Percentiles rank a stretch among this genome's conserved stretches.
These are phyloP conservation scores for Ophiostoma triangulosporum DNA, from an alignment of 2,329 filamentous ascomycete species.

Conservation along the genomic window DNA sequence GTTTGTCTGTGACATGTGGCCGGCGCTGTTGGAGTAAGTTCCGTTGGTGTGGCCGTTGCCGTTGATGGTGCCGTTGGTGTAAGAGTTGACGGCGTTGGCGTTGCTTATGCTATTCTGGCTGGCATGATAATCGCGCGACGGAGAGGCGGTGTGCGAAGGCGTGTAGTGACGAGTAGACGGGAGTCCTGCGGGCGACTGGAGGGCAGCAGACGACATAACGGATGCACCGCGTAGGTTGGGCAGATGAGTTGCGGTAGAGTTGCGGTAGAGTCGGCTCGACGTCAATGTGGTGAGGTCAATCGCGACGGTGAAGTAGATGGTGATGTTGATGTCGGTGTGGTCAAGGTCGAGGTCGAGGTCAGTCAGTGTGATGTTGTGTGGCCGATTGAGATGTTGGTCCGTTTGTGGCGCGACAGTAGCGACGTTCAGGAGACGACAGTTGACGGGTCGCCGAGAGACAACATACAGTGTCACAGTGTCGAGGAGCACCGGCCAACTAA, in stretches of 20 bases:
- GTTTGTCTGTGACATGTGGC: constrained; percentile 22
- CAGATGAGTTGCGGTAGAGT: no score
- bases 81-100: constrained; percentile 35
- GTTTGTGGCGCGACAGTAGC: neutral
- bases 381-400: neutral
- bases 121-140: constrained; percentile 44
- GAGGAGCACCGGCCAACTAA: neutral
- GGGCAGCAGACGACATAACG: constrained; percentile 46
- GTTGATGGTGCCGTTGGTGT: constrained; percentile 18
- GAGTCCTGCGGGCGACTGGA: constrained; percentile 39
- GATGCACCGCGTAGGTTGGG: neutral
- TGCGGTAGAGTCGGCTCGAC: neutral
- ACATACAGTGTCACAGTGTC: neutral
- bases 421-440: constrained; percentile 1
- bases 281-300: neutral
- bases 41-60: constrained; percentile 21
- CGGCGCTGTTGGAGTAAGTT: constrained; percentile 15
- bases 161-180: constrained; percentile 40
- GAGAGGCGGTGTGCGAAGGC: constrained; percentile 33
- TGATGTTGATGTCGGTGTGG: neutral
- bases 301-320: no score
- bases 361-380: neutral
- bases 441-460: neutral
- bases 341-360: neutral
- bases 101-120: constrained; percentile 28